These are phyloP conservation scores for Tetrapisispora arboricola DNA, from an alignment of 805 yeast genomes.

Conservation along the genomic window DNA sequence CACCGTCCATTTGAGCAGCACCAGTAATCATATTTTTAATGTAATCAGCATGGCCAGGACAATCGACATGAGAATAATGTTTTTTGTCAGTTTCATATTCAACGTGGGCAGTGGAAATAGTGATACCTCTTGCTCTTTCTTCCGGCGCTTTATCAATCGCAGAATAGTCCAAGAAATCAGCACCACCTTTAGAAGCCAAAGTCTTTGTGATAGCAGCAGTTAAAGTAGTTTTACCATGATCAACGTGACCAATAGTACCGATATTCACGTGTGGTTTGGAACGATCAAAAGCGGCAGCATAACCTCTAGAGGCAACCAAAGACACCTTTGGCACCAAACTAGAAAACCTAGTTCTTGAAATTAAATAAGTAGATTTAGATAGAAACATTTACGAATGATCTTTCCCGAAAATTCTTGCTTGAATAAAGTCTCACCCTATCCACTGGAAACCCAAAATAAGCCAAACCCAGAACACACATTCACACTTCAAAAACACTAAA, in stretches of 20 bases:
- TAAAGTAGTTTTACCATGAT: conserved; percentile 96
- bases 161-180: conserved; percentile 84
- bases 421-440: too few species aligned
- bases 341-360: not conserved
- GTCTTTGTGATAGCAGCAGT: conserved; percentile 99
- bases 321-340: conserved; percentile 9
- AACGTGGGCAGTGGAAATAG: conserved; percentile 95
- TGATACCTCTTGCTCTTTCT: conserved; percentile 99
- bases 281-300: conserved; percentile 79
- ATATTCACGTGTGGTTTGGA: conserved; percentile 87
- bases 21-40: conserved; percentile 99
- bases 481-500: too few species aligned
- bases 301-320: conserved; percentile 16
- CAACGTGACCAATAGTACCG: conserved; percentile 98
- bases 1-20: conserved; percentile 99
- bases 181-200: conserved; percentile 80
- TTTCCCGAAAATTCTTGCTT: too few species aligned
- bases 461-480: too few species aligned
- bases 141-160: conserved; percentile 97
- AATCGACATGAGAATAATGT: conserved; percentile 96
- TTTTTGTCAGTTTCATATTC: conserved; percentile 92
- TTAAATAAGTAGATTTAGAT: not conserved
- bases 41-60: conserved; percentile 98
- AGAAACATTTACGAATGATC: conserved; percentile 3
- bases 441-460: too few species aligned